Evolutionary conservation across 306 rosid genomes (phyloP).

Genomic region (Argentina anserina): DNA sequence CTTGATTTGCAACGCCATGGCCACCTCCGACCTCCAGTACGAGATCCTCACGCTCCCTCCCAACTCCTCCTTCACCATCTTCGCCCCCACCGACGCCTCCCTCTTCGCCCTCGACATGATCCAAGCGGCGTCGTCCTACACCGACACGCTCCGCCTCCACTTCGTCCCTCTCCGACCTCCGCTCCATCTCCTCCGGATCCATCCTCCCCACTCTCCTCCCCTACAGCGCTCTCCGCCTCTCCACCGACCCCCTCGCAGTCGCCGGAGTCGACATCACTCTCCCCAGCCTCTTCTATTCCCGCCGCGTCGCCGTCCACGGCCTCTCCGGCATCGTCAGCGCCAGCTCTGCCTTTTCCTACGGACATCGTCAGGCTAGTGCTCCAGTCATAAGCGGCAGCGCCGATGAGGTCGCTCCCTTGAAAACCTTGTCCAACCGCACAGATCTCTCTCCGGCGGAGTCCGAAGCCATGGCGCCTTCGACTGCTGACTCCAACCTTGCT

Average conservation of each 20-base stretch:
- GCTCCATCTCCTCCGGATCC: slow-evolving; percentile 24
- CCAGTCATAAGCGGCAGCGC: neutral
- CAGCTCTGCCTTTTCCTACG: neutral
- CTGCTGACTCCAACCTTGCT: neutral
- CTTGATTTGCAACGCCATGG: slow-evolving; percentile 64
- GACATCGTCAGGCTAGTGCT: neutral
- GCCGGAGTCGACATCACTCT: slow-evolving; percentile 33
- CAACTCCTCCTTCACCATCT: slow-evolving; percentile 43
- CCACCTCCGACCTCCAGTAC: slow-evolving; percentile 55
- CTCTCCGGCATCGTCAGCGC: slow-evolving; percentile 25
- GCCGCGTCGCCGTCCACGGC: slow-evolving; percentile 30
- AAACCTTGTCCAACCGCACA: neutral
- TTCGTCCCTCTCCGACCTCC: slow-evolving; percentile 48
- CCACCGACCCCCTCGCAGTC: slow-evolving; percentile 20
- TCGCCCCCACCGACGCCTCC: slow-evolving; percentile 61
- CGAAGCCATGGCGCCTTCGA: neutral
- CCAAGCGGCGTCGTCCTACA: slow-evolving; percentile 45
- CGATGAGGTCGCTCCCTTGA: neutral
- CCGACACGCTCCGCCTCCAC: slow-evolving; percentile 54
- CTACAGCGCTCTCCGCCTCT: slow-evolving; percentile 22
- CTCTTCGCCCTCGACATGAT: slow-evolving; percentile 63
- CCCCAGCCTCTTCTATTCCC: slow-evolving; percentile 25
- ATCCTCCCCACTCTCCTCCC: slow-evolving; percentile 49
- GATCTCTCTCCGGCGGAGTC: neutral
- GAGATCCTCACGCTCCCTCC: slow-evolving; percentile 28